These are phyloP conservation scores for Fusarium liriodendri DNA, from an alignment of 2,329 filamentous ascomycete genomes.

Conservation along the genomic window DNA sequence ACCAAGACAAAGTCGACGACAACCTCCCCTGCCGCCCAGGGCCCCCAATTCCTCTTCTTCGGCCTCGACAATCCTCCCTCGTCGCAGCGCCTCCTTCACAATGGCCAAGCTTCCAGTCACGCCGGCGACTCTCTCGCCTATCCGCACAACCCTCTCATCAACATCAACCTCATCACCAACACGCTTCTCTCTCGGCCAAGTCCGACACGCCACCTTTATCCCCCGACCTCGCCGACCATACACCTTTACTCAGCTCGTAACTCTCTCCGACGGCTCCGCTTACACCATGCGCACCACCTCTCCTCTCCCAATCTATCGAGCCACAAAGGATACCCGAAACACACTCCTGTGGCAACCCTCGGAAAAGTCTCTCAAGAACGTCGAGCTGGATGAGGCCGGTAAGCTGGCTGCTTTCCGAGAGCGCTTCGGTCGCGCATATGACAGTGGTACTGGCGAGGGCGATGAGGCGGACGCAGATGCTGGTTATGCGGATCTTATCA, in stretches of 20 bases:
- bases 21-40: constrained; percentile 10
- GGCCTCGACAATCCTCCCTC: constrained; percentile 4
- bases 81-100: constrained; percentile 1
- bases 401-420: constrained; percentile 86
- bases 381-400: constrained; percentile 96
- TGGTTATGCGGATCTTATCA: constrained; percentile 59
- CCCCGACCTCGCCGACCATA: constrained; percentile 91
- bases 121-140: constrained; percentile 45
- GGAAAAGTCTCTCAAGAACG: constrained; percentile 81
- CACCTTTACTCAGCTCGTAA: constrained; percentile 96
- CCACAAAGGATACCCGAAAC: constrained; percentile 87
- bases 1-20: constrained; percentile 20
- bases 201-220: constrained; percentile 86
- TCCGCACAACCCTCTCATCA: constrained; percentile 43
- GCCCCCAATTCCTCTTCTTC: constrained; percentile 21
- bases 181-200: constrained; percentile 61
- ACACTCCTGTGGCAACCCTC: constrained; percentile 91
- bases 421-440: constrained; percentile 87
- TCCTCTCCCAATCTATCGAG: constrained; percentile 69
- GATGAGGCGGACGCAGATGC: constrained; percentile 42
- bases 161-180: constrained; percentile 38
- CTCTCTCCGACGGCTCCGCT: constrained; percentile 89
- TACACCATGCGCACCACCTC: constrained; percentile 84
- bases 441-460: constrained; percentile 59
- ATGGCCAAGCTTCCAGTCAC: constrained; percentile 48